Base-by-base conservation (phyloP, 345 rosid genomes). In the Brassica incana region DNA sequence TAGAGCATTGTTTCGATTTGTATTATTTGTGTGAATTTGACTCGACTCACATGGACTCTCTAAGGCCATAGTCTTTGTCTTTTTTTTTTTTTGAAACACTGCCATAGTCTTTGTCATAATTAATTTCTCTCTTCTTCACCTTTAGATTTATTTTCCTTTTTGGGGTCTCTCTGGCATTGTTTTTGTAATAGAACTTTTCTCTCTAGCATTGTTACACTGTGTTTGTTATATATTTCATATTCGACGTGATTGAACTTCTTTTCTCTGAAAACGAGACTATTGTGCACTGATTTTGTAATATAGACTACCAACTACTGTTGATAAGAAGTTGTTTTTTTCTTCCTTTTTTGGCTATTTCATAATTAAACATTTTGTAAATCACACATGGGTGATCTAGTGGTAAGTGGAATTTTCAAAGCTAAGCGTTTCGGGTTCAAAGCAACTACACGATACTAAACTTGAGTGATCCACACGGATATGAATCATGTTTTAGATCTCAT, bases 11-110 rank as follows among this genome's bases (percentile, higher is more conserved):
- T 77, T 15, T 64, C 59, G 71, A 10, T 63, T 63, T 71, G 75
- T 40, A 70, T 70, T 56, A 75, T 36, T 54, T 36, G 73, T 71
- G 54, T 77, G 80, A 71, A 52, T 61, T 45, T 23, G 75, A 77
- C 75, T 69, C 52, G 32, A 69, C 35, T 77, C 80, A 77, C 80
- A 77, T 77, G 70, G 79, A 15, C 67, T 75, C 72, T 67, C 36
- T 33, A 63, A 52, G 35, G 45, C 60, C 23, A 60, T 76, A 76
- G 74, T 67, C 74, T 48, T 27, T 27, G 29, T 27, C 29, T 27
- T 27, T 27, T 27, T 27, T 27, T 27, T 27, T 27, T 27, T 27
- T 2, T 27, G 29, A 27, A 27, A 27, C 29, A 27, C 29, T 27
- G 29, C 29, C 29, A 27, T 27, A 27, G 29, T 27, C 29, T 27